phyloP scores from a whole-genome alignment of 2,329 filamentous ascomycete genomes.

The Trichoderma sp. region DNA sequence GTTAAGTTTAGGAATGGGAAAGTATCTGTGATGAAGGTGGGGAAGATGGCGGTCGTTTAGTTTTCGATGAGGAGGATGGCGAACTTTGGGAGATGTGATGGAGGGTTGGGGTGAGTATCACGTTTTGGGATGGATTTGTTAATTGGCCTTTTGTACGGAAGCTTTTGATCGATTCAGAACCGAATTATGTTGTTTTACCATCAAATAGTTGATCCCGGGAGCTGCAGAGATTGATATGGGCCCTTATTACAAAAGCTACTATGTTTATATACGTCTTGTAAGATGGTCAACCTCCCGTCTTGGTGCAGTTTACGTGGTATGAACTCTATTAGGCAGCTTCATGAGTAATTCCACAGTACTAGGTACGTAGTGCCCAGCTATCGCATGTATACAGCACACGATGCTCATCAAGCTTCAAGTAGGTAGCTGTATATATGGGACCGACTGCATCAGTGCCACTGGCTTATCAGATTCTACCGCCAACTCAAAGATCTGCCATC shows the following conservation, averaged over 20 bases:
- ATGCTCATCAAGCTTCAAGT: background rate
- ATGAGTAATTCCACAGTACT: too few species aligned
- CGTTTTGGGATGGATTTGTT: background rate
- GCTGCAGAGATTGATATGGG: background rate
- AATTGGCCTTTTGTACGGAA: background rate
- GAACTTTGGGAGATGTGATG: background rate
- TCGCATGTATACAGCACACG: background rate
- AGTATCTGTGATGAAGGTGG: background rate
- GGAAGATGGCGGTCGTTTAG: background rate
- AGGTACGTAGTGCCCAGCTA: too few species aligned
- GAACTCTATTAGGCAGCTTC: background rate
- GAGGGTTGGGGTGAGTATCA: background rate
- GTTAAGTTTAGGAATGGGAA: background rate
- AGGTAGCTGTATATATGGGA: background rate
- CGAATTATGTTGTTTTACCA: background rate
- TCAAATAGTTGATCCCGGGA: background rate
- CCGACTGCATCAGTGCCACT: background rate
- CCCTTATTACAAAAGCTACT: background rate
- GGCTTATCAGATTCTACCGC: background rate
- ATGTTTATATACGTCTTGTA: background rate
- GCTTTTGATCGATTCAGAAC: background rate
- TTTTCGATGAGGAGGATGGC: background rate
- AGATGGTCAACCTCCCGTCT: too few species aligned
- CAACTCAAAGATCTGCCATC: background rate
- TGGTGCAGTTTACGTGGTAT: background rate